Evolutionary conservation across 2,329 filamentous ascomycete genomes (phyloP).

Genomic region (Penicillium sp.): DNA sequence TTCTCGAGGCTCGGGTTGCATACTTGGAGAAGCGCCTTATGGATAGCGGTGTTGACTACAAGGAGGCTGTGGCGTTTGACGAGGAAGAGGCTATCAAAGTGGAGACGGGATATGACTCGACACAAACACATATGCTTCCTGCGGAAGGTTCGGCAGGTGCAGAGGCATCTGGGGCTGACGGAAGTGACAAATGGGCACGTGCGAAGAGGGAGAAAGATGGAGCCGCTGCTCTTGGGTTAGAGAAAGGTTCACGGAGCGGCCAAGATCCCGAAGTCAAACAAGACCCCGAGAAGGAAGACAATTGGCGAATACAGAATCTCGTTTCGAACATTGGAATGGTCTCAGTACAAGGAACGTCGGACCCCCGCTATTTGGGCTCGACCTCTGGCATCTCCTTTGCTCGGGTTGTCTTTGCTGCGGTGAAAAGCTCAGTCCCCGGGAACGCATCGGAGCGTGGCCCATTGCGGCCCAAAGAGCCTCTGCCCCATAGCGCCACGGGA

Average conservation of each 20-base stretch:
- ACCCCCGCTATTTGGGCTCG: slow-evolving; percentile 80
- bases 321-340: slow-evolving; percentile 75
- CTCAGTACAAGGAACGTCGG: slow-evolving; percentile 76
- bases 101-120: slow-evolving; percentile 34
- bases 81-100: slow-evolving; percentile 44
- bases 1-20: slow-evolving; percentile 83
- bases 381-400: slow-evolving; percentile 94
- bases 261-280: slow-evolving; percentile 35
- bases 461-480: slow-evolving; percentile 62
- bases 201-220: slow-evolving; percentile 32
- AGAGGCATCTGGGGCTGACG: slow-evolving; percentile 21
- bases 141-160: slow-evolving; percentile 25
- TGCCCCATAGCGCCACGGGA: slow-evolving; percentile 54
- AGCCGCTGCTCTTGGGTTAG: slow-evolving; percentile 18
- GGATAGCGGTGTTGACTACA: slow-evolving; percentile 72
- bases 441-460: slow-evolving; percentile 67
- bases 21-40: slow-evolving; percentile 79
- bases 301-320: slow-evolving; percentile 67
- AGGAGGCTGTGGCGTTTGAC: slow-evolving; percentile 72
- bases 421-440: slow-evolving; percentile 72
- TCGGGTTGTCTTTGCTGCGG: slow-evolving; percentile 88
- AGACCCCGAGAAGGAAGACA: slow-evolving; percentile 59
- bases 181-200: slow-evolving; percentile 19
- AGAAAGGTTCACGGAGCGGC: slow-evolving; percentile 25
- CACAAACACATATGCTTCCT: slow-evolving; percentile 22